These are phyloP conservation scores for Pseudofabraea citricarpa DNA, from an alignment of 2,329 filamentous ascomycete species.

Conservation along the genomic window DNA sequence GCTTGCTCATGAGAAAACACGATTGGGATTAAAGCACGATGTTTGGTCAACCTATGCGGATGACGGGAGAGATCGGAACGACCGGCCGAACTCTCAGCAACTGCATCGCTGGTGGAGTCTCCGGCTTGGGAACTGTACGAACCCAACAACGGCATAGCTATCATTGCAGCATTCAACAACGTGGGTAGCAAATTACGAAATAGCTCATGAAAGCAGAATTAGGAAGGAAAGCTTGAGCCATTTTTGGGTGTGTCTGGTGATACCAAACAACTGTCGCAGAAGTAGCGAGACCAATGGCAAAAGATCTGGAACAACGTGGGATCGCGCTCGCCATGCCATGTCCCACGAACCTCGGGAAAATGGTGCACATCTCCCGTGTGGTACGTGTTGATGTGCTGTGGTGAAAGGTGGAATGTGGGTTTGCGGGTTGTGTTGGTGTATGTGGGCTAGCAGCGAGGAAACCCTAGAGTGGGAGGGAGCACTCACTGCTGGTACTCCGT, in stretches of 20 bases:
- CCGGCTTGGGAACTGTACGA: no score
- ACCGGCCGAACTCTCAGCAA: neutral
- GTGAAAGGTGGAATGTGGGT: neutral
- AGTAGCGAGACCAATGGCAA: neutral
- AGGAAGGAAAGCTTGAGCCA: neutral
- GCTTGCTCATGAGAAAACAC: no score
- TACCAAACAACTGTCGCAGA: neutral
- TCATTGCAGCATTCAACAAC: conserved; percentile 31
- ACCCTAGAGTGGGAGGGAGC: neutral
- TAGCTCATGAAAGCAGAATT: neutral
- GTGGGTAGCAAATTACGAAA: conserved; percentile 29
- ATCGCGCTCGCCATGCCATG: neutral
- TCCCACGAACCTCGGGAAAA: conserved; percentile 1
- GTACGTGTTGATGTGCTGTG: neutral
- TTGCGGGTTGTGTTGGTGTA: no score
- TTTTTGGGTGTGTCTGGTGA: conserved; percentile 6
- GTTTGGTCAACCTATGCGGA: conserved; percentile 6
- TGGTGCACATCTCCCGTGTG: neutral
- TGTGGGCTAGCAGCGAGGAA: no score
- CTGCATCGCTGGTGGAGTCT: neutral
- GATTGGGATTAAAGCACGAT: conserved; percentile 12
- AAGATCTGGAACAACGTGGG: neutral
- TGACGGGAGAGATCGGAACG: conserved; percentile 15
- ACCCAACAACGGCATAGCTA: no score
- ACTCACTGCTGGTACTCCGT: neutral